A percentile compares a stretch with the other conserved stretches of the same genome.
Evolutionary conservation across 176 grass and related monocot genomes (phyloP).

Genomic region (Urochloa ruziziensis): DNA sequence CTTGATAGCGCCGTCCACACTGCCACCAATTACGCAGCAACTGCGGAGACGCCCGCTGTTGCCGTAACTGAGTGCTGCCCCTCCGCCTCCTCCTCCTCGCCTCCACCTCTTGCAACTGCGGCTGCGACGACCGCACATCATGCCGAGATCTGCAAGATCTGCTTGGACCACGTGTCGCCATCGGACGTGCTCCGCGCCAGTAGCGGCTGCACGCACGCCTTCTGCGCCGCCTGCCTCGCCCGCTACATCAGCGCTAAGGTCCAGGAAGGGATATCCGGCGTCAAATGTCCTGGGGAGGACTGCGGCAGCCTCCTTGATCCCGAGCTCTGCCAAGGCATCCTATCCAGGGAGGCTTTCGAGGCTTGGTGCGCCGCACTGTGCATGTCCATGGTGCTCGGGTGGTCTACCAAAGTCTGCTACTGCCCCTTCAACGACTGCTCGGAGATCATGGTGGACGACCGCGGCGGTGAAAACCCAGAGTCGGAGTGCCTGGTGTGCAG

Average conservation of each 20-base stretch:
- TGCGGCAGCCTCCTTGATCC: conserved; percentile 17
- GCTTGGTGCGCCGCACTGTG: conserved; percentile 31
- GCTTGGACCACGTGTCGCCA: conserved; percentile 24
- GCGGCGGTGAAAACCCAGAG: background rate
- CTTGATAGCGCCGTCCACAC: background rate
- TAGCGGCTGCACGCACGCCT: conserved; percentile 37
- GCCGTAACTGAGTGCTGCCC: background rate
- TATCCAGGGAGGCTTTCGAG: conserved; percentile 4
- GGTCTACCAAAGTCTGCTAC: background rate
- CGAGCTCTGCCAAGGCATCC: background rate
- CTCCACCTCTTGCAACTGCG: background rate
- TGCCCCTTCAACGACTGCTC: conserved; percentile 67
- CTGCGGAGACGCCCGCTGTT: background rate
- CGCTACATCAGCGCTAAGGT: conserved; percentile 33
- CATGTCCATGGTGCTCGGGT: conserved; percentile 13
- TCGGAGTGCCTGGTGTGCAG: conserved; percentile 47
- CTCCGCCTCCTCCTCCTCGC: background rate
- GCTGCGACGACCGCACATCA: too few relatives aligned
- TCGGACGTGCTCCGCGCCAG: background rate
- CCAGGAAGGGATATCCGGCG: conserved; percentile 10
- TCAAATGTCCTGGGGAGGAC: conserved; percentile 39
- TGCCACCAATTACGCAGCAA: background rate
- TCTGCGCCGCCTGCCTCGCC: conserved; percentile 42
- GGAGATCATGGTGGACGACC: conserved; percentile 25
- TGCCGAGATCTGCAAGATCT: conserved; percentile 76